phyloP scores from a whole-genome alignment of 169 alveolate species.

The Miamiensis avidus region DNA sequence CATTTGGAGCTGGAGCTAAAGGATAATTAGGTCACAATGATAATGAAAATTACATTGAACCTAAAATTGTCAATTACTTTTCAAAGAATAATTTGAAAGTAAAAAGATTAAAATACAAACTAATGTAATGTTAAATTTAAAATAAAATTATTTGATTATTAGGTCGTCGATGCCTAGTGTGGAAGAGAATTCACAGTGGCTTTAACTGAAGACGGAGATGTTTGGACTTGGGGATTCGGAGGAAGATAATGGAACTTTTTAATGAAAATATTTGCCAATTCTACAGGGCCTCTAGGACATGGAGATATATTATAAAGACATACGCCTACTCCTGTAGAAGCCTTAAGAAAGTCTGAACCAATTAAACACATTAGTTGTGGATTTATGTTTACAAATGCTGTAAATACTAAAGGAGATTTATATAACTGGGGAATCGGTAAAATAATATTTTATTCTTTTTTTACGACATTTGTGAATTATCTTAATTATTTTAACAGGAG shows the following conservation, averaged over 20 bases:
- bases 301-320: constrained; percentile 39
- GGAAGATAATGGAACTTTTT: constrained; percentile 35
- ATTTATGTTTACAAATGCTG: constrained; percentile 27
- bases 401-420: constrained; percentile 24
- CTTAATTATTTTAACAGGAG: background rate
- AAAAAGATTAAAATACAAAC: background rate
- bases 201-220: constrained; percentile 56
- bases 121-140: background rate
- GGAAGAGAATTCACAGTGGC: constrained; percentile 56
- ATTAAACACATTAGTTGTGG: constrained; percentile 23
- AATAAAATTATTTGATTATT: background rate
- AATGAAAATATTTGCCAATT: constrained; percentile 24
- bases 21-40: constrained; percentile 44
- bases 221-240: constrained; percentile 71
- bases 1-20: constrained; percentile 23
- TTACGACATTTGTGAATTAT: too few relatives aligned
- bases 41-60: constrained; percentile 29
- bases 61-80: constrained; percentile 39
- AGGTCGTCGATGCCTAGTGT: constrained; percentile 35
- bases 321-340: constrained; percentile 41
- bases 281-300: constrained; percentile 46
- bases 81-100: constrained; percentile 36
- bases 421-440: constrained; percentile 48
- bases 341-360: constrained; percentile 30
- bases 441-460: too few relatives aligned